Evolutionary conservation across 257 asterid genomes (phyloP), one percentile per base, ranked within the genome.

Genomic region (Scutellaria barbata): DNA sequence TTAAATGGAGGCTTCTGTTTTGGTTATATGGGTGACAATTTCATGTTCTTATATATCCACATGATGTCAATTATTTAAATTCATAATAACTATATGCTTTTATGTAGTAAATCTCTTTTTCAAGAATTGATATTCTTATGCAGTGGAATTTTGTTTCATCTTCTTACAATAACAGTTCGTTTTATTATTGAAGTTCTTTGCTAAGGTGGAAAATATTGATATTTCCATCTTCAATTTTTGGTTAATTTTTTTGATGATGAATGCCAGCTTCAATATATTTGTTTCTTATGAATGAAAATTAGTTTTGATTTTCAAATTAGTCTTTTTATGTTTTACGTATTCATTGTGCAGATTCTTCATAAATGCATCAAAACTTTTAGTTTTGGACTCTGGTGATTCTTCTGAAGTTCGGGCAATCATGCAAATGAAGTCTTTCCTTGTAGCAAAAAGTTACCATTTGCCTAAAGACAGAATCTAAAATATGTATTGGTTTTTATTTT

Each of bases 271-370:
- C 73, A 47, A 39, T 54, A 33, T 76, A 14, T 13, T 59, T 73
- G 45, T 77, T 72, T 48, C 72, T 56, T 76, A 52, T 63, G 75
- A 74, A 58, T 76, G 40, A 81, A 79, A 75, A 52, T 53, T 41
- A 43, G 6, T 47, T 67, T 62, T 55, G 77, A 66, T 79, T 74
- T 71, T 39, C 64, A 57, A 80, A 79, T 43, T 65, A 60, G 58
- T 66, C 58, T 86, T 84, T 88, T 83, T 83, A 82, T 83, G 80
- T 56, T 81, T 81, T 76, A 81, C 73, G 78, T 85, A 86, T 87
- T 86, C 87, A 81, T 81, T 87, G 94, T 93, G 98, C 98, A 93
- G 98, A 93, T 93, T 81, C 97, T 87, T 90, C 92, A 74, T 79
- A 84, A 87, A 78, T 84, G 90, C 92, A 76, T 80, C 96, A 85